Base-by-base conservation (phyloP, 495 filamentous ascomycete genomes). In the Parmelia sp. region DNA sequence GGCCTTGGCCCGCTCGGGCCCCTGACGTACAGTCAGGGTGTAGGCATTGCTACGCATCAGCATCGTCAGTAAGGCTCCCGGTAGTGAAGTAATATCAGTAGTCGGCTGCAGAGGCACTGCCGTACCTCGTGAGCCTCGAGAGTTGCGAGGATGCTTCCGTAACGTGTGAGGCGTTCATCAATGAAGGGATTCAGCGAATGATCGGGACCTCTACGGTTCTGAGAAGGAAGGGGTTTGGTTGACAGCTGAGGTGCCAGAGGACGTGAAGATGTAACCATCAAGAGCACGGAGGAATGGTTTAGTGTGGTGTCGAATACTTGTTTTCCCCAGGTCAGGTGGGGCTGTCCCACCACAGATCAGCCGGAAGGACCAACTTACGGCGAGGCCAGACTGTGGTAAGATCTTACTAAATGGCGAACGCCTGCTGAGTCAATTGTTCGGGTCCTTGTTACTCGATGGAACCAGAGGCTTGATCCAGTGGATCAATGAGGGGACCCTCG, bases 1-100 rank as follows among this genome's bases (percentile, higher is more conserved):
- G 57, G 85, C 81, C 58, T 79, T 81, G 23, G 78, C 85, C 67
- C 74, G 68, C 65, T 80, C 74, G 29, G 84, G 84, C 42, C 80
- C 76, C 71, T 87, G 84, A 53, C 80, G 75, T 60, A 87, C 78
- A 53, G 61, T 70, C 62, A 87, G 73, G 65, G 78, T 71, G 71
- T 77, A 80, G 56, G 78, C 74, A 65, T 70, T 56, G 71, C 71
- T 73, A 58, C 61, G 59, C 39, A 61, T 57, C 57, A 35, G 45
- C 70, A 71, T 70, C 37, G 71, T 71, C 63, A 71, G 70, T 71
- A 33, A 49, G 65, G 58, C 33, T 31, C 35, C 27, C 44, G 40
- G 47, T 27, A 42, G 36, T 40, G 27, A 33, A 36, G 15, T 65
- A 29, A 58, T 62, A 35, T 29, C 29, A 56, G 33, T 58, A 62